These are phyloP conservation scores for Dioscorea zingiberensis DNA, from an alignment of 106 monocot species.

Conservation along the genomic window DNA sequence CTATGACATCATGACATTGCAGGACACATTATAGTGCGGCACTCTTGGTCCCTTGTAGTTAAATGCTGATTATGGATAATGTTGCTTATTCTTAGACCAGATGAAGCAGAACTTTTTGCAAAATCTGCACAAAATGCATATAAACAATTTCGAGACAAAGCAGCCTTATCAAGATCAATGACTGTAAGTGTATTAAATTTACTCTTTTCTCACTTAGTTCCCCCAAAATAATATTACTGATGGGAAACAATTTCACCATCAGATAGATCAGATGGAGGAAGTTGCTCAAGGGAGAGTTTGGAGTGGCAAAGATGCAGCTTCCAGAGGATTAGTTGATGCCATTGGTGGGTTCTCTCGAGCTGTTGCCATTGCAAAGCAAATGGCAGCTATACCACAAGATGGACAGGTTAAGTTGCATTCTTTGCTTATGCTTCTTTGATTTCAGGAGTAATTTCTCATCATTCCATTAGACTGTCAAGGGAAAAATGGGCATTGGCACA, in stretches of 20 bases:
- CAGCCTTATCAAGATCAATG: constrained; percentile 91
- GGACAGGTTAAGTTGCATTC: constrained; percentile 31
- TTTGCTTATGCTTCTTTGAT: background rate
- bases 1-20: too few relatives aligned
- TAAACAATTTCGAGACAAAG: constrained; percentile 76
- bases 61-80: too few relatives aligned
- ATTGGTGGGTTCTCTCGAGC: constrained; percentile 84
- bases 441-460: background rate
- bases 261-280: constrained; percentile 91
- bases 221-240: background rate
- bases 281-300: constrained; percentile 97
- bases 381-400: constrained; percentile 76
- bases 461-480: too few relatives aligned
- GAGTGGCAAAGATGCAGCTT: constrained; percentile 75
- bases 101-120: constrained; percentile 85
- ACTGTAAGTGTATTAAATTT: constrained; percentile 33
- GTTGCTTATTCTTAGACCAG: constrained; percentile 27
- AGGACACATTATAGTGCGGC: too few relatives aligned
- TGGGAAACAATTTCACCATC: constrained; percentile 8
- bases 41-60: too few relatives aligned
- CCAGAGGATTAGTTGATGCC: constrained; percentile 80
- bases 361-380: constrained; percentile 88
- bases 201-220: background rate
- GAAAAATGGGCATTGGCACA: background rate
- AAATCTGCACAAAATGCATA: constrained; percentile 67